Evolutionary conservation across 495 filamentous ascomycete genomes (phyloP).

Genomic region (Pseudevernia furfuracea): DNA sequence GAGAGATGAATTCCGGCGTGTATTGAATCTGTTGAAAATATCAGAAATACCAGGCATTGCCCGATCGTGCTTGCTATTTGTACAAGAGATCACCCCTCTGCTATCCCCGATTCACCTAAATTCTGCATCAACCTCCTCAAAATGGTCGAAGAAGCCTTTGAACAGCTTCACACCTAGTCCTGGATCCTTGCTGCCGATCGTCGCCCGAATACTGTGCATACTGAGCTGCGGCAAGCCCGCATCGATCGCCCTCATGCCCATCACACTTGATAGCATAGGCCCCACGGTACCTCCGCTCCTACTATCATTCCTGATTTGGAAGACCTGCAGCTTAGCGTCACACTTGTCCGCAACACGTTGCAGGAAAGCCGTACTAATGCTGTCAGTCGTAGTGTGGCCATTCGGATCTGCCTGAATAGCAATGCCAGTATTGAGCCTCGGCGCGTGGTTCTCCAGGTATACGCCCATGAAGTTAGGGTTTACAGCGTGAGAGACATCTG

Average conservation of each 20-base stretch:
- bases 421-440: conserved; percentile 82
- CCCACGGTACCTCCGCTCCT: conserved; percentile 91
- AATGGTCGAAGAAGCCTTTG: conserved; percentile 82
- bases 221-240: conserved; percentile 86
- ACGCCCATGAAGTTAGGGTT: conserved; percentile 83
- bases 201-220: conserved; percentile 93
- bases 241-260: conserved; percentile 81
- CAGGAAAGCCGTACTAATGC: conserved; percentile 68
- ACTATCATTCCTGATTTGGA: conserved; percentile 90
- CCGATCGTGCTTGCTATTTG: neutral
- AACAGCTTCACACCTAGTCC: conserved; percentile 84
- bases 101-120: conserved; percentile 39
- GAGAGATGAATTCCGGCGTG: neutral
- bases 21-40: neutral
- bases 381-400: conserved; percentile 88
- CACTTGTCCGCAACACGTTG: conserved; percentile 63
- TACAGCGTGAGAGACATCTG: conserved; percentile 88
- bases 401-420: conserved; percentile 81
- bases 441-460: conserved; percentile 79
- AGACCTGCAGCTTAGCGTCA: conserved; percentile 68
- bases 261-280: conserved; percentile 72
- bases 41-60: neutral
- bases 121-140: conserved; percentile 78
- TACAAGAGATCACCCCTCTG: neutral
- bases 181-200: conserved; percentile 77